phyloP scores from a whole-genome alignment of 2,329 filamentous ascomycete species.

The Salinomyces thailandicus region DNA sequence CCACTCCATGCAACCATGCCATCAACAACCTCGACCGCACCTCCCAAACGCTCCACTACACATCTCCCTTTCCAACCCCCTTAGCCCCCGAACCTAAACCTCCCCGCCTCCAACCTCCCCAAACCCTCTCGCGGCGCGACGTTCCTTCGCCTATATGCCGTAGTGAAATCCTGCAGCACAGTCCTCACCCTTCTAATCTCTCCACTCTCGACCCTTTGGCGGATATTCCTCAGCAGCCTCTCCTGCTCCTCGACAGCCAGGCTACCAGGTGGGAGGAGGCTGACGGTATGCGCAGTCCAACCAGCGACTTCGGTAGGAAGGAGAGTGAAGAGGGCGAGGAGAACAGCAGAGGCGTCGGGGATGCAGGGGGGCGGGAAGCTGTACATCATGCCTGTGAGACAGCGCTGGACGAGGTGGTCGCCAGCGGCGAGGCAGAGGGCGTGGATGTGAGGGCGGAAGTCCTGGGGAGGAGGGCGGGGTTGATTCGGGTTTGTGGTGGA shows the following conservation, averaged over 20 bases:
- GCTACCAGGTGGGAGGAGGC: constrained; percentile 71
- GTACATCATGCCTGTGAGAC: constrained; percentile 98
- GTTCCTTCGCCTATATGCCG: constrained; percentile 83
- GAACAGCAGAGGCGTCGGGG: constrained; percentile 83
- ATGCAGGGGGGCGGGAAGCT: constrained; percentile 94
- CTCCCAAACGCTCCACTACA: too few relatives aligned
- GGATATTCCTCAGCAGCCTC: constrained; percentile 68
- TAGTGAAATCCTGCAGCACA: constrained; percentile 91
- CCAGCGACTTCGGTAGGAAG: constrained; percentile 65
- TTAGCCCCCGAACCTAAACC: constrained; percentile 61
- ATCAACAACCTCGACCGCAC: too few relatives aligned
- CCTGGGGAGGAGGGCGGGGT: constrained; percentile 55
- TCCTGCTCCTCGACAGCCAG: constrained; percentile 72
- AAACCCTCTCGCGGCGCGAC: constrained; percentile 90
- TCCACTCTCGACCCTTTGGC: constrained; percentile 56
- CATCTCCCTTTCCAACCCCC: too few relatives aligned
- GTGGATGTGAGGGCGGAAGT: constrained; percentile 63
- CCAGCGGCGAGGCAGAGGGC: constrained; percentile 31
- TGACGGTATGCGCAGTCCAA: constrained; percentile 78
- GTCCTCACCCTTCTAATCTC: constrained; percentile 71
- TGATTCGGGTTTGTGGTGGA: constrained; percentile 53
- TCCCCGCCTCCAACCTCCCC: constrained; percentile 72
- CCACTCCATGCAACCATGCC: too few relatives aligned
- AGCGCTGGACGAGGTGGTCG: constrained; percentile 70
- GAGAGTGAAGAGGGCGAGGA: constrained; percentile 80